Evolutionary conservation across 2,329 filamentous ascomycete species (phyloP).

Genomic region (Aspergillus tamarii): DNA sequence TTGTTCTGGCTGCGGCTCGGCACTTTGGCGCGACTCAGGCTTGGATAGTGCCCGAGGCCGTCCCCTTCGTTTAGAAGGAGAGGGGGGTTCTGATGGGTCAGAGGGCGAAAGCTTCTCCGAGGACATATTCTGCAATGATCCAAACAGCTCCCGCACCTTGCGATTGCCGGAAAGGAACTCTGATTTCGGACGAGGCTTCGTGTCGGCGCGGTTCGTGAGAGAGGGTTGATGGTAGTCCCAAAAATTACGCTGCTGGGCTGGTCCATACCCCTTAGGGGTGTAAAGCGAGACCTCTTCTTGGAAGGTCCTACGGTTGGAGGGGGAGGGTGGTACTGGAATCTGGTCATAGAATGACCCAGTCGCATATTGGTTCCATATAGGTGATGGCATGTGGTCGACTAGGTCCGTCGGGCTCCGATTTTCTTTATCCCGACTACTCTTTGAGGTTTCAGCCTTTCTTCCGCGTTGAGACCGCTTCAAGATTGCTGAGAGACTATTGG

Average conservation of each 20-base stretch:
- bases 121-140: constrained; percentile 29
- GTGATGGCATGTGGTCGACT: constrained; percentile 58
- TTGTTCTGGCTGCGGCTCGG: constrained; percentile 33
- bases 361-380: constrained; percentile 80
- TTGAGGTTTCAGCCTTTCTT: constrained; percentile 60
- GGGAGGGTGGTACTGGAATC: constrained; percentile 45
- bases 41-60: constrained; percentile 34
- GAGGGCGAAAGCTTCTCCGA: constrained; percentile 25
- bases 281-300: constrained; percentile 62
- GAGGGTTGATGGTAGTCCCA: constrained; percentile 55
- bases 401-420: constrained; percentile 68
- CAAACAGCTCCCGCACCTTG: constrained; percentile 41
- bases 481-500: constrained; percentile 77
- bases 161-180: constrained; percentile 49
- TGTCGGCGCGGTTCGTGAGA: constrained; percentile 42
- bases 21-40: constrained; percentile 37
- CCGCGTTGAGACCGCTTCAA: constrained; percentile 74
- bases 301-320: constrained; percentile 49
- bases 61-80: constrained; percentile 23
- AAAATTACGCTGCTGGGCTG: constrained; percentile 65
- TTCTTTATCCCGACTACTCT: constrained; percentile 72
- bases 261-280: constrained; percentile 62
- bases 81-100: constrained; percentile 17
- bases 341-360: constrained; percentile 41
- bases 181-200: constrained; percentile 56